These are phyloP conservation scores for Dipteronia dyeriana DNA, from an alignment of 345 rosid species.

Conservation along the genomic window DNA sequence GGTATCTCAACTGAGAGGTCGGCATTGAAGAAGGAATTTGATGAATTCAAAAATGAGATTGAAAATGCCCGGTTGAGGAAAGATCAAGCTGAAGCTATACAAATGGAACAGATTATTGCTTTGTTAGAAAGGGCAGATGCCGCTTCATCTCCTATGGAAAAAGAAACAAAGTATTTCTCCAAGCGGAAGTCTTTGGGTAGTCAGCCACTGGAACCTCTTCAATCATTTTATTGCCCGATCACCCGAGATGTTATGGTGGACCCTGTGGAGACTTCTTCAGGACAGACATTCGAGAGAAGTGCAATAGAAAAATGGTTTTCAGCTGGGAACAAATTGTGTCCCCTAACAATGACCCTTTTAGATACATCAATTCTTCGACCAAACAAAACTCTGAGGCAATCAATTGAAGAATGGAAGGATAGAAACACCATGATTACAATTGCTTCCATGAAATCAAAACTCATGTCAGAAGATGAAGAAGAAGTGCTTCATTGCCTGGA, in stretches of 20 bases:
- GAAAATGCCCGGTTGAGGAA: slow-evolving; percentile 59
- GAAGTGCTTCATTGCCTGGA: slow-evolving; percentile 52
- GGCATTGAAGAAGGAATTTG: slow-evolving; percentile 50
- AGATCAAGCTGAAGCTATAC: slow-evolving; percentile 70
- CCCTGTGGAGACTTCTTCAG: slow-evolving; percentile 78
- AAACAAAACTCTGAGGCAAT: slow-evolving; percentile 64
- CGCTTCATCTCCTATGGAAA: slow-evolving; percentile 56
- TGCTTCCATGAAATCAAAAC: slow-evolving; percentile 55
- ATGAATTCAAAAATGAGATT: slow-evolving; percentile 65
- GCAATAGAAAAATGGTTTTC: slow-evolving; percentile 71
- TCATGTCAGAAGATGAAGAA: slow-evolving; percentile 42
- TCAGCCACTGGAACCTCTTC: slow-evolving; percentile 67
- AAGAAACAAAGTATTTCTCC: slow-evolving; percentile 53
- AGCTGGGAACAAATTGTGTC: slow-evolving; percentile 60
- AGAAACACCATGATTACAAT: slow-evolving; percentile 68
- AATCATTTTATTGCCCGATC: slow-evolving; percentile 69
- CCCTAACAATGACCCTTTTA: slow-evolving; percentile 54
- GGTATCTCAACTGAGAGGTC: slow-evolving; percentile 57
- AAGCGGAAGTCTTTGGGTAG: slow-evolving; percentile 60
- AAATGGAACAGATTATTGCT: slow-evolving; percentile 77
- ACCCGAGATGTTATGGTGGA: slow-evolving; percentile 69
- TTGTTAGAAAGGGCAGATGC: slow-evolving; percentile 72
- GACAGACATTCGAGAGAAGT: slow-evolving; percentile 71
- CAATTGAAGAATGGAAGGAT: slow-evolving; percentile 81
- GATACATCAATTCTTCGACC: slow-evolving; percentile 62